Conservation (phyloP, 257 asterid species). For the Eucommia ulmoides region DNA sequence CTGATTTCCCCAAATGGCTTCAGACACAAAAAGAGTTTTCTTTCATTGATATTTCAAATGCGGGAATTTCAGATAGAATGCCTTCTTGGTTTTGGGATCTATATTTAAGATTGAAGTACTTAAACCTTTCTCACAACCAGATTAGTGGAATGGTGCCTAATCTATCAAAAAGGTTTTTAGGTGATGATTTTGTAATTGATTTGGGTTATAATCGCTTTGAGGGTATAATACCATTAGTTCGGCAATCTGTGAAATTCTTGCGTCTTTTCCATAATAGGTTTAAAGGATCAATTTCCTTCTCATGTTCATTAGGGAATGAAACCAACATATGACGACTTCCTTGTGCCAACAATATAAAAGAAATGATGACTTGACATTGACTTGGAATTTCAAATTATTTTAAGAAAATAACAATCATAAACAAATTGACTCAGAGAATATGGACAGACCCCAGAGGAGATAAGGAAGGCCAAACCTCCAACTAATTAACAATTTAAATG, state of each 20-base stretch:
- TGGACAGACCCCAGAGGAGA: too few relatives aligned
- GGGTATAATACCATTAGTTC: not conserved
- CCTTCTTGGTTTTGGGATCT: conserved; percentile 15
- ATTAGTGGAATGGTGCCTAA: conserved; percentile 10
- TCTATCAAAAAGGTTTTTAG: not conserved
- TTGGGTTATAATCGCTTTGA: conserved; percentile 9
- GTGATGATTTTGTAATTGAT: not conserved
- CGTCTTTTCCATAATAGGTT: conserved; percentile 14
- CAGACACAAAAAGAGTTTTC: conserved; percentile 1
- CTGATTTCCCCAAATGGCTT: conserved; percentile 17
- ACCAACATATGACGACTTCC: too few relatives aligned
- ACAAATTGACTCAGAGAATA: too few relatives aligned
- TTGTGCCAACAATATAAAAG: too few relatives aligned
- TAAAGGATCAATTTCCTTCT: conserved; percentile 4
- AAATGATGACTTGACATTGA: too few relatives aligned
- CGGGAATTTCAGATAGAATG: conserved; percentile 7
- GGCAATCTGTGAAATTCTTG: not conserved
- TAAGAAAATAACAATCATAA: too few relatives aligned
- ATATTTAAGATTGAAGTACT: not conserved
- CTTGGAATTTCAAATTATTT: too few relatives aligned
- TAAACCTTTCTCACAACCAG: conserved; percentile 16
- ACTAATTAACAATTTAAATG: too few relatives aligned
- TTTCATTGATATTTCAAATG: conserved; percentile 5
- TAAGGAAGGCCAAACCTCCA: too few relatives aligned
- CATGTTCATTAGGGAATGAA: not conserved